Conservation (phyloP, 768 basidiomycete genomes). For the Neoboletus subvelutipes region DNA sequence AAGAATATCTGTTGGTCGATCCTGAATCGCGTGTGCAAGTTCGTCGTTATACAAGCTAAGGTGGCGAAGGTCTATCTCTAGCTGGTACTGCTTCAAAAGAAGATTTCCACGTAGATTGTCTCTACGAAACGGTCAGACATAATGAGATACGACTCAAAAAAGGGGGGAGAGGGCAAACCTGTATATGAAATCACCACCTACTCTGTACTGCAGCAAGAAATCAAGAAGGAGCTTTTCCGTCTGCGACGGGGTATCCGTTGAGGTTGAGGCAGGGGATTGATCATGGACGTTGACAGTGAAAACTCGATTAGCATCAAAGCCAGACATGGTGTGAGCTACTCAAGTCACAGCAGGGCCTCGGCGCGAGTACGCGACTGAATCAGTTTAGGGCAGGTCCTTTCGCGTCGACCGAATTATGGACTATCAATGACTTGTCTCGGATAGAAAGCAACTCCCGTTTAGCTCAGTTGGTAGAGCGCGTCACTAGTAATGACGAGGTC, state of each 20-base stretch:
- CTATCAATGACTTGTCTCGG: neutral
- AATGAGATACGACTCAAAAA: neutral
- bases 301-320: conserved; percentile 80
- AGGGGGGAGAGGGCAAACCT: conserved; percentile 49
- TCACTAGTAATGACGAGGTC: conserved; percentile 49
- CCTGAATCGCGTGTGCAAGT: conserved; percentile 87
- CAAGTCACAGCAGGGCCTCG: neutral
- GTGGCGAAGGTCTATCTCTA: conserved; percentile 84
- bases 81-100: conserved; percentile 80
- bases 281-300: conserved; percentile 82
- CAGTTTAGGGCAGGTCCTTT: conserved; percentile 31
- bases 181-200: conserved; percentile 91
- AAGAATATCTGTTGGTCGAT: conserved; percentile 83
- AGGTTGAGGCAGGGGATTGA: conserved; percentile 45
- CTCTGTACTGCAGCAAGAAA: conserved; percentile 84
- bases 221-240: conserved; percentile 78
- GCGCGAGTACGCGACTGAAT: conserved; percentile 12
- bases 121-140: conserved; percentile 33
- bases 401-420: conserved; percentile 17
- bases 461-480: conserved; percentile 52
- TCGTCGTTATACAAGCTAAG: conserved; percentile 88
- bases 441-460: conserved; percentile 26
- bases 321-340: conserved; percentile 58
- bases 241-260: conserved; percentile 75
- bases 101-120: conserved; percentile 90